Base-by-base conservation (phyloP, 352 stramenopile species). In the Globisporangium megalacanthum region DNA sequence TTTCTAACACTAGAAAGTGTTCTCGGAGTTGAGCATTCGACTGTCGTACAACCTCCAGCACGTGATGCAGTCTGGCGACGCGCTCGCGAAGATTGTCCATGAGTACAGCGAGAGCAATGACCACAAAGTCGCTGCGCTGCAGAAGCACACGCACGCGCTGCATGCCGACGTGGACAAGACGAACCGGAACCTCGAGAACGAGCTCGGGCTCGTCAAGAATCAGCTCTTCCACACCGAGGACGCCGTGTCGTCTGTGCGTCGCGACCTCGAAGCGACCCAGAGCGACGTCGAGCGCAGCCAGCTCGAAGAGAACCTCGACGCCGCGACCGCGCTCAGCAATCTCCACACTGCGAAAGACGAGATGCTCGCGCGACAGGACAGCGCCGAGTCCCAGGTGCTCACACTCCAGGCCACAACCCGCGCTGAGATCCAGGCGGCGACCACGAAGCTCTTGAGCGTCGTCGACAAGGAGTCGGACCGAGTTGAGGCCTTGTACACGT, bases 401-500 rank as follows among this genome's bases (percentile, higher is more conserved):
- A 72, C 68, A 9, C 61, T 89, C 8, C 81, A 92, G 56, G 73
- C 75, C 0, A 77, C 91, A 54, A 91, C 87, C 46, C 79, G 79
- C 6, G 76, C 73, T 11, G 82, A 92, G 62, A 92, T 94, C 35
- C 77, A 89, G 9, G 58, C 73, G 0, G 72, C 81, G 22, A 91
- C 75, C 0, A 62, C 62, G 41, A 83, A 88, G 45, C 61, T 94
- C 0, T 70, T 89, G 3, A 67, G 76, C 7, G 75, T 90, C 22
- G 81, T 92, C 2, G 79, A 89, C 58, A 94, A 94, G 56, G 81
- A 92, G 59, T 89, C 78, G 2, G 75, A 94, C 37, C 74, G 83
- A 1, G 79, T 91, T 13, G 83, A 94, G 50, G 78, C 83, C 0
- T 58, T 92, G n/a, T 94, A 94, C 39, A 60, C 67, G 8, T 86